phyloP scores from a whole-genome alignment of 2,329 filamentous ascomycete genomes.

The Rhynchosporium secalis region DNA sequence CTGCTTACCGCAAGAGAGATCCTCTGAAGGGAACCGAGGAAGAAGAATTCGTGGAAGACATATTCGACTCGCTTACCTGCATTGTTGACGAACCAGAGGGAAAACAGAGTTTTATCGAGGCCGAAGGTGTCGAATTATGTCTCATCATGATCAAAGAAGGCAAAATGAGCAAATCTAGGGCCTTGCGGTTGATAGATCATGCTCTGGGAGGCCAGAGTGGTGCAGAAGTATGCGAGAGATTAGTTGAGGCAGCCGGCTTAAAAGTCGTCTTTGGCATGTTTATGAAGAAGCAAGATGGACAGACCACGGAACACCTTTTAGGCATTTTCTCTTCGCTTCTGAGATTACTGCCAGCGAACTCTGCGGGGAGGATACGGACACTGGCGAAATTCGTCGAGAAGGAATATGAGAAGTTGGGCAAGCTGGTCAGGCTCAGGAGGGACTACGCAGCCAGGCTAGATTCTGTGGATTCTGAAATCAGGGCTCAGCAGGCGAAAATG shows the following conservation, averaged over 20 bases:
- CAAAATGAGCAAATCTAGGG: conserved; percentile 76
- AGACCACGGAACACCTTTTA: conserved; percentile 75
- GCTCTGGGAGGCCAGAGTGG: conserved; percentile 62
- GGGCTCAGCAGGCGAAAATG: conserved; percentile 54
- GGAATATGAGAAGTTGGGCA: conserved; percentile 81
- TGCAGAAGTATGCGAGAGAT: conserved; percentile 65
- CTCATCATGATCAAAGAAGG: conserved; percentile 91
- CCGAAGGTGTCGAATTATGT: conserved; percentile 87
- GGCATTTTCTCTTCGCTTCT: conserved; percentile 83
- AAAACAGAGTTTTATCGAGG: conserved; percentile 80
- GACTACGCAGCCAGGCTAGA: conserved; percentile 67
- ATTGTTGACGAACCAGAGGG: conserved; percentile 73
- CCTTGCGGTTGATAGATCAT: conserved; percentile 82
- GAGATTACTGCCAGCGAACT: conserved; percentile 74
- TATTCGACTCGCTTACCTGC: conserved; percentile 85
- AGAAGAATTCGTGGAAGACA: conserved; percentile 91
- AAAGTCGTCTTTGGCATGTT: conserved; percentile 85
- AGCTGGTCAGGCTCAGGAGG: conserved; percentile 68
- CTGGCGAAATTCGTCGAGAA: conserved; percentile 96
- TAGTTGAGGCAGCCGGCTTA: conserved; percentile 82
- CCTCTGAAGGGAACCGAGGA: conserved; percentile 84
- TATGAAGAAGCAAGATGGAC: conserved; percentile 73
- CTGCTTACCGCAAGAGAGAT: conserved; percentile 81
- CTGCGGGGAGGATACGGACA: conserved; percentile 74
- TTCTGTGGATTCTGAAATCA: conserved; percentile 63